Percentiles rank a stretch among this genome's conserved stretches.
phyloP scores from a whole-genome alignment of 1,284 basidiomycete genomes.

The Xerocomus amazonicus region DNA sequence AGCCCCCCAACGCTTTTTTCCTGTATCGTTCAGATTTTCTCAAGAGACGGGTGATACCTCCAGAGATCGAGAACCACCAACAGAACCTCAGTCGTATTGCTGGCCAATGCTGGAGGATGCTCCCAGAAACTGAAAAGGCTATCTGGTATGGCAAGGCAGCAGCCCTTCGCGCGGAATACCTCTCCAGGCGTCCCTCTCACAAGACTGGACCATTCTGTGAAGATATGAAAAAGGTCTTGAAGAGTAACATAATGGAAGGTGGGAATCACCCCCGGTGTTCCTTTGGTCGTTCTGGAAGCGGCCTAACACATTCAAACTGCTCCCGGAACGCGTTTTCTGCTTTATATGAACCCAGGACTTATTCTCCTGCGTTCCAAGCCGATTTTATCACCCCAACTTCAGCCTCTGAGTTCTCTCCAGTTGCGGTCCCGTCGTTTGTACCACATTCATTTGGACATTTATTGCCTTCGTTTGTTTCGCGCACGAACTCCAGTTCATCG shows the following conservation, averaged over 20 bases:
- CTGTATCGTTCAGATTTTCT: conserved; percentile 76
- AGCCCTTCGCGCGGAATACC: conserved; percentile 37
- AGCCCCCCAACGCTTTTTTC: conserved; percentile 83
- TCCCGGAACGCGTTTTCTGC: conserved; percentile 13
- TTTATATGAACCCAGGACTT: background rate
- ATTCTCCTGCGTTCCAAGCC: background rate
- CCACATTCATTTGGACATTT: conserved; percentile 7
- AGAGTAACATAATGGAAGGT: conserved; percentile 1
- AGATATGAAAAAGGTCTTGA: conserved; percentile 12
- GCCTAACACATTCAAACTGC: conserved; percentile 6
- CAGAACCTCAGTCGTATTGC: conserved; percentile 58
- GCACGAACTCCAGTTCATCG: background rate
- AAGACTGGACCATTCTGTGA: conserved; percentile 44
- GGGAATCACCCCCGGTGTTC: background rate
- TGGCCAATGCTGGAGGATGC: conserved; percentile 52
- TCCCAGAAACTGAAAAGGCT: conserved; percentile 40
- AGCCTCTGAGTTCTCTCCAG: background rate
- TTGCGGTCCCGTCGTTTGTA: conserved; percentile 8
- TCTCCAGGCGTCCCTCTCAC: conserved; percentile 41
- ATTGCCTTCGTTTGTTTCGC: conserved; percentile 8
- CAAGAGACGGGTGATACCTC: conserved; percentile 38
- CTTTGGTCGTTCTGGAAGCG: conserved; percentile 1
- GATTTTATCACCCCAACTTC: conserved; percentile 2
- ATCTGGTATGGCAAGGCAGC: conserved; percentile 45
- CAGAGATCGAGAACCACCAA: conserved; percentile 44